Evolutionary conservation across 768 basidiomycete genomes (phyloP).

Genomic region (Tylopilus subfusipes): DNA sequence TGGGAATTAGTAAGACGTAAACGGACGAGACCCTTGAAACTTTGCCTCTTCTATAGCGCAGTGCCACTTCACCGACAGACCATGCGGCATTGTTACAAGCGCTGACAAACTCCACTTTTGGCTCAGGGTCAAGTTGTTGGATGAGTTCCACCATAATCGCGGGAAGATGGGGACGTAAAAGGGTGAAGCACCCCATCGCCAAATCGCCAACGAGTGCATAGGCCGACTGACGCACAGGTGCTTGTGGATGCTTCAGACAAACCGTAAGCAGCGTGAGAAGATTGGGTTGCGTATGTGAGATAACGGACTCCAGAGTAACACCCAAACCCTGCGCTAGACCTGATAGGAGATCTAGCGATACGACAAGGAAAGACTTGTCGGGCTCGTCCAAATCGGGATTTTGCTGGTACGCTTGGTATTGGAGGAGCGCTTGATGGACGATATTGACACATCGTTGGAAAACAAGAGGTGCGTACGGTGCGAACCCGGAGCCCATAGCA

Average conservation of each 20-base stretch:
- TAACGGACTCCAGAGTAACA: slow-evolving; percentile 67
- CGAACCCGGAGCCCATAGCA: slow-evolving; percentile 87
- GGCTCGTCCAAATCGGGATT: slow-evolving; percentile 92
- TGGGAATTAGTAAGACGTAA: slow-evolving; percentile 4
- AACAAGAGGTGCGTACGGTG: slow-evolving; percentile 84
- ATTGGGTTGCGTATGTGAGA: slow-evolving; percentile 67
- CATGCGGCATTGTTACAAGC: slow-evolving; percentile 99
- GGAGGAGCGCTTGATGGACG: slow-evolving; percentile 75
- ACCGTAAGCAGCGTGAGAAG: slow-evolving; percentile 78
- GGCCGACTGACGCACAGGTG: slow-evolving; percentile 92
- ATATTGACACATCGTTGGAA: slow-evolving; percentile 89
- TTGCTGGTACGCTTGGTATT: slow-evolving; percentile 85
- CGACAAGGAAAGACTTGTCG: slow-evolving; percentile 95
- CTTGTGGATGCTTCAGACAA: slow-evolving; percentile 94
- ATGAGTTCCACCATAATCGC: slow-evolving; percentile 89
- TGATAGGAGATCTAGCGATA: slow-evolving; percentile 93
- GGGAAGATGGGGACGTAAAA: slow-evolving; percentile 82
- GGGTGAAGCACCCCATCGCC: slow-evolving; percentile 90
- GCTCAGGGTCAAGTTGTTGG: slow-evolving; percentile 87
- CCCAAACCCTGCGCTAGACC: slow-evolving; percentile 94
- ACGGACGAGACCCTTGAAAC: not conserved
- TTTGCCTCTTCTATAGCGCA: slow-evolving; percentile 81
- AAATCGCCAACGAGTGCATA: slow-evolving; percentile 98
- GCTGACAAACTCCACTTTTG: slow-evolving; percentile 89
- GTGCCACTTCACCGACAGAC: slow-evolving; percentile 98